Conservation (phyloP, 2,329 filamentous ascomycete species). For the Hyphodiscus sp. region DNA sequence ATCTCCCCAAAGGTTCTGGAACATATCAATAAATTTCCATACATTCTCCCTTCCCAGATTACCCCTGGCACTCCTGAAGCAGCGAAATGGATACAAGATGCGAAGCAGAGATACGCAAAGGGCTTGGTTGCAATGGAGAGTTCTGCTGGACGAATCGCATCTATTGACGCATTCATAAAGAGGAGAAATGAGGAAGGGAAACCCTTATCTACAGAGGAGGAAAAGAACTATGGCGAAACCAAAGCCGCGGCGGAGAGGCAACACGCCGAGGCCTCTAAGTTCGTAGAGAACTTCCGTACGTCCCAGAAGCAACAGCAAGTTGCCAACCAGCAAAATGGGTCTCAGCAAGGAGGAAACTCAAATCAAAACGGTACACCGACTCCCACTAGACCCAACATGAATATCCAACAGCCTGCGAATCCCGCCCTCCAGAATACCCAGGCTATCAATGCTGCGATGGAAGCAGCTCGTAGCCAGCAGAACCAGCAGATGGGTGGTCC, state of each 20-base stretch:
- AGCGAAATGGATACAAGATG: constrained; percentile 42
- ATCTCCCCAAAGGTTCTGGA: constrained; percentile 33
- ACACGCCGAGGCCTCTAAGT: constrained; percentile 41
- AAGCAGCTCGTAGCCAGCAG: constrained; percentile 30
- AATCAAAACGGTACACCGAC: constrained; percentile 13
- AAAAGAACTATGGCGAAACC: constrained; percentile 38
- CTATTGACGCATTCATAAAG: constrained; percentile 38
- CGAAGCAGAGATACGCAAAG: constrained; percentile 41
- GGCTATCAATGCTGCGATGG: constrained; percentile 30
- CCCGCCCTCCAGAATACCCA: constrained; percentile 27
- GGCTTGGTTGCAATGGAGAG: constrained; percentile 46
- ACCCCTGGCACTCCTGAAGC: constrained; percentile 37
- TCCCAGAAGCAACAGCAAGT: constrained; percentile 23
- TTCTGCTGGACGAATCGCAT: constrained; percentile 35
- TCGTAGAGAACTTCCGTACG: constrained; percentile 42
- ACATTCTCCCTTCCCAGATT: constrained; percentile 38
- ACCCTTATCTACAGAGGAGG: constrained; percentile 41
- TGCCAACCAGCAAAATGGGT: constrained; percentile 1
- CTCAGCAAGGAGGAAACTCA: constrained; percentile 6
- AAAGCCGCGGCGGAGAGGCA: constrained; percentile 40
- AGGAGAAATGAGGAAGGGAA: constrained; percentile 39
- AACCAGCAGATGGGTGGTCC: constrained; percentile 28
- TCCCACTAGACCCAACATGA: constrained; percentile 26
- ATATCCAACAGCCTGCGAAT: constrained; percentile 24
- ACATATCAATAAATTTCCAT: constrained; percentile 43